Evolutionary conservation across 2,329 filamentous ascomycete species (phyloP), one percentile per base, ranked within the genome.

Genomic region (Colletotrichum lindemuthianum): DNA sequence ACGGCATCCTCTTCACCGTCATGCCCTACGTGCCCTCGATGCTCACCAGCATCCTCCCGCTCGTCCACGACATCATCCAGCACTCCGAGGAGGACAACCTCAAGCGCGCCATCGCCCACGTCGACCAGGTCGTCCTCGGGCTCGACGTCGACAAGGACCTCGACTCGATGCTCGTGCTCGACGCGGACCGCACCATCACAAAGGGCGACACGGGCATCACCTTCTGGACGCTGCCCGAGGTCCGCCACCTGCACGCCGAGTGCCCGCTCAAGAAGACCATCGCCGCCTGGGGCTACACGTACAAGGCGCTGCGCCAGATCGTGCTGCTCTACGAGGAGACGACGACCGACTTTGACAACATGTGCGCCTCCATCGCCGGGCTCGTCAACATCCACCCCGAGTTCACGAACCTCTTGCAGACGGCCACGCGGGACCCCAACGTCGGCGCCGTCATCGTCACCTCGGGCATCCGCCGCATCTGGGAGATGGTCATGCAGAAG

Each of bases 151-250:
- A 47, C 10, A 63, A 57, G 7, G 44, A 68, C 2, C 53, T 79
- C 8, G 69, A 84, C 48, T 85, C 78, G 0, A 72, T 86, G 49
- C 54, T 90, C 13, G 80, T 89, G 0, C 50, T 90, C 2, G 88
- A 90, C 65, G 87, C 74, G 0, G 87, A 90, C 71, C 83, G 74
- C 66, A 90, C 86, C 0, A 71, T 91, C 57, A 73, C 79, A 6
- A 60, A 79, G 1, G 67, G 79, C 11, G 87, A 90, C 65, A 82
- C 81, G 5, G 82, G 83, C 0, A 58, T 41, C 0, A 43, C 85
- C 57, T 88, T 88, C 71, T 88, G 83, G 84, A 66, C 76, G 15
- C 70, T 37, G 15, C 13, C 24, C 5, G 34, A 15, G 11, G 12
- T 5, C 7, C 2, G 43, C 24, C 43, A 4, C 6, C 8, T 11